These are phyloP conservation scores for Fusarium keratoplasticum DNA, from an alignment of 2,329 filamentous ascomycete genomes.

Conservation along the genomic window DNA sequence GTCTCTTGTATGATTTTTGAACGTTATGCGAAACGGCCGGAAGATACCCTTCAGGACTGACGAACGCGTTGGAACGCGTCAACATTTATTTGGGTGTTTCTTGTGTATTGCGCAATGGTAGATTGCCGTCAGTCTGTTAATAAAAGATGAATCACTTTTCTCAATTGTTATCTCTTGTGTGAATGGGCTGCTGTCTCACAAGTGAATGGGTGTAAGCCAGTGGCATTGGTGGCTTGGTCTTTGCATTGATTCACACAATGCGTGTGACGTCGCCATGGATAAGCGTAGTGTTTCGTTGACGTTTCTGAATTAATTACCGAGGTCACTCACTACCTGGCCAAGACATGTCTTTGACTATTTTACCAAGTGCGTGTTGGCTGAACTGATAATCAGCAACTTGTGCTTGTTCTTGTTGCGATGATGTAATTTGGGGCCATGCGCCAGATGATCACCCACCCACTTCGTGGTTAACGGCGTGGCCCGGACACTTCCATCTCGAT, in stretches of 20 bases:
- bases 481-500: not conserved
- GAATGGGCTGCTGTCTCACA: not conserved
- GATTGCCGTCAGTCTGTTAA: constrained; percentile 1
- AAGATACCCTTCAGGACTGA: constrained; percentile 39
- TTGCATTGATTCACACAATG: not conserved
- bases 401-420: not conserved
- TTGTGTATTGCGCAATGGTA: constrained; percentile 10
- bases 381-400: not conserved
- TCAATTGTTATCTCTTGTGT: not conserved
- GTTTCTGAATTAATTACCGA: not conserved
- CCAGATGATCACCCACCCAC: not conserved
- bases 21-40: constrained; percentile 36
- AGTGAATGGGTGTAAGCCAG: not conserved
- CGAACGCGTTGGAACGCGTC: constrained; percentile 17
- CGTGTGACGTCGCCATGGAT: not conserved
- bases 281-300: not conserved
- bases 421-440: not conserved
- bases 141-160: not conserved
- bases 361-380: not conserved
- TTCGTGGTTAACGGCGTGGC: not conserved
- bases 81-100: constrained; percentile 7
- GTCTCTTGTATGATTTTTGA: constrained; percentile 1
- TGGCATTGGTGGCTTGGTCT: not conserved
- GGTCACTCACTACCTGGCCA: not conserved
- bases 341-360: not conserved